phyloP scores from a whole-genome alignment of 1,284 basidiomycete species.

The Cerrena zonata region DNA sequence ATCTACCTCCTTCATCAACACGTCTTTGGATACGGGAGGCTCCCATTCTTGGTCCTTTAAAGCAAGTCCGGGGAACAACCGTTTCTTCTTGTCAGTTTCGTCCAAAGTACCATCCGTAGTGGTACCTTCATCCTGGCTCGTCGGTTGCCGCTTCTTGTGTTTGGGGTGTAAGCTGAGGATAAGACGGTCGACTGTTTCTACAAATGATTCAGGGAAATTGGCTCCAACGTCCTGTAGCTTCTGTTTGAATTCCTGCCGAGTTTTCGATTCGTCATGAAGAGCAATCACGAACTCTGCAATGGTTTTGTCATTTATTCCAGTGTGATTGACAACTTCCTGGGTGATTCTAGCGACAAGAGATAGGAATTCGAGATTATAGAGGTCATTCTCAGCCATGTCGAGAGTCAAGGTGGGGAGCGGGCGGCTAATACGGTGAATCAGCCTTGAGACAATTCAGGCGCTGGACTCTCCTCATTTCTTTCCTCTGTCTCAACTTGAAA shows the following conservation, averaged over 20 bases:
- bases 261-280: constrained; percentile 82
- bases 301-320: constrained; percentile 81
- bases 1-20: constrained; percentile 75
- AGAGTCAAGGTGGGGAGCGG: constrained; percentile 9
- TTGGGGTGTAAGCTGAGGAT: constrained; percentile 94
- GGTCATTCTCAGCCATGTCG: constrained; percentile 65
- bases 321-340: constrained; percentile 86
- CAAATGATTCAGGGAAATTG: constrained; percentile 83
- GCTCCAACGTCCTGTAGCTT: constrained; percentile 80
- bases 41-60: constrained; percentile 71
- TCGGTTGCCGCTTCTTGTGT: constrained; percentile 70
- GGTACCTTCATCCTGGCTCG: constrained; percentile 32
- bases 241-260: constrained; percentile 72
- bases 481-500: constrained; percentile 22
- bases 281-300: constrained; percentile 93
- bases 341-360: constrained; percentile 85
- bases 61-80: constrained; percentile 90
- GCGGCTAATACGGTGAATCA: not conserved
- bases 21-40: constrained; percentile 52
- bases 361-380: constrained; percentile 86
- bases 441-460: not conserved
- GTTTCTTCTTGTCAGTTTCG: constrained; percentile 72
- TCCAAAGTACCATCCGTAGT: constrained; percentile 31
- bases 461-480: not conserved
- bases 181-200: constrained; percentile 89